Base-by-base conservation (phyloP, 495 filamentous ascomycete genomes). In the Thozetella sp. region DNA sequence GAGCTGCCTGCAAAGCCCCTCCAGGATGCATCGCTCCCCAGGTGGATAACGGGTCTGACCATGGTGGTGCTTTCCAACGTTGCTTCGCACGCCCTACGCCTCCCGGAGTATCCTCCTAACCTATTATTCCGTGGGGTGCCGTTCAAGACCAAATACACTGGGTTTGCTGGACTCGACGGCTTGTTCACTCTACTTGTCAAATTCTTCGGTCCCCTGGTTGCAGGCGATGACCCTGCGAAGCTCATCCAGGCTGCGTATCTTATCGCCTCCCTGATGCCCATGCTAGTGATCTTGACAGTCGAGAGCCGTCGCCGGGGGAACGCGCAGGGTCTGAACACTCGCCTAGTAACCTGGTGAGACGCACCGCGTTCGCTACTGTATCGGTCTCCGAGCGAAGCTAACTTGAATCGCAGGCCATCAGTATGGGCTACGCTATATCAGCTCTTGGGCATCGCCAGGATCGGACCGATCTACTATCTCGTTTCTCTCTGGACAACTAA, bases 381-480 rank as follows among this genome's bases (percentile, higher is more conserved):
- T 27, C 19, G 30, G 25, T 1, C 20, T 15, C 12, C 17, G 9
- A 23, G 22, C 24, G 15, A 2, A 51, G 55, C 55, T n/a, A 23
- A 19, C 23, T 13, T 17, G 34, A 25, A 19, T n/a, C 1, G 12
- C 19, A 73, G 69, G 10, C 63, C 68, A 19, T 61, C 63, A 11
- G 50, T 73, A 17, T 65, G 74, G 51, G 64, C 60, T 0, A 26
- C 76, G 22, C 23, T 67, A 30, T 74, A 70, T 59, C 76, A 79
- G 56, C 56, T 63, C n/a, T 53, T 63, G 17, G 72, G 73, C 34
- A 68, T 72, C 20, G 75, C 63, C 22, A 51, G 71, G 11, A 59
- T 78, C 27, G 68, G 66, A 20, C 76, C 78, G 12, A 52, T 79
- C 2, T 79, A 76, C 62, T 78, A 67, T 57, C 68, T 69, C 37